Percentiles rank a stretch among this genome's conserved stretches.
Conservation (phyloP, 2,329 filamentous ascomycete species). For the Penicillium sp. region DNA sequence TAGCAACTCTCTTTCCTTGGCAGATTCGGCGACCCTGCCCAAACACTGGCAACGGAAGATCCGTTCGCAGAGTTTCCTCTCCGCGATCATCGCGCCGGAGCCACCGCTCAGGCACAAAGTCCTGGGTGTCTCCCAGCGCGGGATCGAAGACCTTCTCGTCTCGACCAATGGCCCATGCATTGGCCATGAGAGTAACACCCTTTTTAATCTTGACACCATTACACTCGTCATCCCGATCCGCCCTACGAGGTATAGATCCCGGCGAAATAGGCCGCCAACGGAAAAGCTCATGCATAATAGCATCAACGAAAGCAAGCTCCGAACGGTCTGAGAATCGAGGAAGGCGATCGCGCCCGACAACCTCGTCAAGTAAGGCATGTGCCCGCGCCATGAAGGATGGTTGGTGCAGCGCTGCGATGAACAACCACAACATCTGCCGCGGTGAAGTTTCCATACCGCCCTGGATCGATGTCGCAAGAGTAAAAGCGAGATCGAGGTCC, state of each 20-base stretch:
- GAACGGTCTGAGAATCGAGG: constrained; percentile 35
- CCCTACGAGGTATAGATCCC: constrained; percentile 49
- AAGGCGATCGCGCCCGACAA: constrained; percentile 32
- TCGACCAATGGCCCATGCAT: constrained; percentile 47
- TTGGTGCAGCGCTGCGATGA: constrained; percentile 49
- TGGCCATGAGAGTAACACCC: constrained; percentile 48
- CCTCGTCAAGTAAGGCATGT: constrained; percentile 35
- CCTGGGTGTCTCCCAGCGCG: constrained; percentile 13
- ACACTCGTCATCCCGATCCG: constrained; percentile 48
- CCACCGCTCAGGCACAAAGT: constrained; percentile 23
- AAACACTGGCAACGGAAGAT: constrained; percentile 22
- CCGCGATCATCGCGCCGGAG: constrained; percentile 4
- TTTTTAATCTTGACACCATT: constrained; percentile 48
- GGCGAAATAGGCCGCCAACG: constrained; percentile 46
- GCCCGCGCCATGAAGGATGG: constrained; percentile 42
- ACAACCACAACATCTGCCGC: constrained; percentile 48
- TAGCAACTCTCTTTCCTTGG: constrained; percentile 23
- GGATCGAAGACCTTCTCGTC: constrained; percentile 40
- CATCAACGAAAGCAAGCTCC: constrained; percentile 33
- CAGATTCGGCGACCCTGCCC: constrained; percentile 24
- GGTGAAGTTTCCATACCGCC: constrained; percentile 53
- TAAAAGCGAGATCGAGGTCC: constrained; percentile 48
- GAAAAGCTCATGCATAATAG: constrained; percentile 36
- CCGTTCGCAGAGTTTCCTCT: constrained; percentile 11
- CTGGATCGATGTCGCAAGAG: constrained; percentile 49